Evolutionary conservation across 345 rosid genomes (phyloP), one percentile per base, ranked within the genome.

Genomic region (Eucalyptus pauciflora): DNA sequence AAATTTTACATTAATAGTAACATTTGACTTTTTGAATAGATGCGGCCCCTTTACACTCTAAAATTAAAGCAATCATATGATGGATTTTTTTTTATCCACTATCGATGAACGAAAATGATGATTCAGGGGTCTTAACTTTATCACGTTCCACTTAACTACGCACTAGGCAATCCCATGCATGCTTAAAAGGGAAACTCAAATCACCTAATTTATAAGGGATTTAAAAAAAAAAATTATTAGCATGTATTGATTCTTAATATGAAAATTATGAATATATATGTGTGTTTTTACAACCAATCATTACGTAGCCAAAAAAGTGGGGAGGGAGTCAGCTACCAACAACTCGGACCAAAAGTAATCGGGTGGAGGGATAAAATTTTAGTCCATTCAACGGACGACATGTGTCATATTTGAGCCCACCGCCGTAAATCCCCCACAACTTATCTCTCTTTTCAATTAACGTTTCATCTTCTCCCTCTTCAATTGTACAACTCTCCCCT

Each of bases 271-370:
- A n/a, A 64, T n/a, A 1, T 31, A 16, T 69, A 17, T 33, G 20
- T 17, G 10, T 37, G 13, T 71, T 71, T 69, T 71, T 71, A 33
- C 83, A 9, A 10, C 83, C 27, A 76, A 41, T 37, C 6, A 71
- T 37, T 18, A 37, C 8, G 83, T 10, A 10, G 37, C 60, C 31
- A 46, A 5, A 46, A 86, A 87, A 81, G 90, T 91, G 92, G 92
- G 88, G 33, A 85, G 69, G 51, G 89, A 91, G 92, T 91, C 92
- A 91, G 86, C 41, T 83, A 62, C 89, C 92, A 91, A 60, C 51
- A 85, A 85, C 88, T 60, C 49, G 16, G 87, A 64, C 89, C 49
- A 10, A 49, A 52, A 52, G 24, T 52, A 7, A 52, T 52, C 2
- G 56, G 10, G 58, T 52, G 58, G 58, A 52, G 58, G 58, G 58